Conservation (phyloP, 768 basidiomycete species). For the Suillus cothurnatus region DNA sequence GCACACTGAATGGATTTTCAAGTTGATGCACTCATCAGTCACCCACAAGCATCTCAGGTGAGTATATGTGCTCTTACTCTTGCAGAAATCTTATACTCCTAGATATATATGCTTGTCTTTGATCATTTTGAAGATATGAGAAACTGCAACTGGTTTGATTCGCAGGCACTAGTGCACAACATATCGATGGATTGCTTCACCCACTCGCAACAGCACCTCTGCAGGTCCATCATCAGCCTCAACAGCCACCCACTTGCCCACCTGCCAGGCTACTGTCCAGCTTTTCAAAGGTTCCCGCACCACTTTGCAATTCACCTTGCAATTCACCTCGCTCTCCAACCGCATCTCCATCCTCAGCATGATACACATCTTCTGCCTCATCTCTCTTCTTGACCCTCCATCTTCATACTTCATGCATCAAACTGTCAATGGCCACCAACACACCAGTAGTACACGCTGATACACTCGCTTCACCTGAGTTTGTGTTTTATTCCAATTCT, state of each 20-base stretch:
- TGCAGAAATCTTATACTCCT: too few relatives aligned
- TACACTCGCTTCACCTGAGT: conserved; percentile 5
- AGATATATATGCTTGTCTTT: too few relatives aligned
- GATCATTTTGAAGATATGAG: too few relatives aligned
- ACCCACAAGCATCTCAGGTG: conserved; percentile 16
- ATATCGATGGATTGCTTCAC: neutral
- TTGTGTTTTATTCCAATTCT: too few relatives aligned
- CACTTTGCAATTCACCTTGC: conserved; percentile 18
- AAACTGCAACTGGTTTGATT: too few relatives aligned
- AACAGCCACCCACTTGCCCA: conserved; percentile 18
- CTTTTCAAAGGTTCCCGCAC: conserved; percentile 18
- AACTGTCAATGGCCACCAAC: conserved; percentile 43
- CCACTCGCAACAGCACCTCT: conserved; percentile 1
- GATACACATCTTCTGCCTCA: conserved; percentile 42
- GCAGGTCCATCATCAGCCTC: conserved; percentile 25
- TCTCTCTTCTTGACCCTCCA: conserved; percentile 44
- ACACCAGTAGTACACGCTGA: conserved; percentile 38
- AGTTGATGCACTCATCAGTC: neutral
- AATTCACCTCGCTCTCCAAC: conserved; percentile 43
- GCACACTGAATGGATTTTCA: neutral
- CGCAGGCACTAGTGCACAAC: too few relatives aligned
- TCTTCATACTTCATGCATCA: conserved; percentile 39
- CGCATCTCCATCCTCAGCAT: conserved; percentile 36
- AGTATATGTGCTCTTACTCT: conserved; percentile 14
- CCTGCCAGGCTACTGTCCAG: conserved; percentile 16